Percentiles rank a stretch among this genome's conserved stretches.
Conservation (phyloP, 2,329 filamentous ascomycete species). For the Alternaria gansuensis region DNA sequence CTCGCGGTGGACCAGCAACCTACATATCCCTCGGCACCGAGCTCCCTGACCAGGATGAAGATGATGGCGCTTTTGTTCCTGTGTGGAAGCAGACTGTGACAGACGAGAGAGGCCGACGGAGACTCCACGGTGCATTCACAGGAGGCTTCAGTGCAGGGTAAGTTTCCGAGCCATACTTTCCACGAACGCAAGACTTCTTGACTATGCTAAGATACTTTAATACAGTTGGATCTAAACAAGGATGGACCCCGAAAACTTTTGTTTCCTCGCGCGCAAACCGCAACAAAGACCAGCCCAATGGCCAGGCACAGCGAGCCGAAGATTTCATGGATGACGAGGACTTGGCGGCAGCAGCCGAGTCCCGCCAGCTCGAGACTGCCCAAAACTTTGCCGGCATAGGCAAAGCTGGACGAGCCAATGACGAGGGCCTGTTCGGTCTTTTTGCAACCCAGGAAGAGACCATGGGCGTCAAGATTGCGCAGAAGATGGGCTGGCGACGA, state of each 20-base stretch:
- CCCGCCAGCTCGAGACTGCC: constrained; percentile 75
- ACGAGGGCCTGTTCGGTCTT: constrained; percentile 72
- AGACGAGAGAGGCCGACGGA: constrained; percentile 88
- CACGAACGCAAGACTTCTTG: constrained; percentile 44
- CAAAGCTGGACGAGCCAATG: constrained; percentile 63
- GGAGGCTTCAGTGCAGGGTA: constrained; percentile 97
- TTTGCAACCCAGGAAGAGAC: constrained; percentile 79
- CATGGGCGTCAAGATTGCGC: constrained; percentile 84
- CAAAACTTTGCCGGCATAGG: constrained; percentile 80
- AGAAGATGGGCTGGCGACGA: constrained; percentile 94
- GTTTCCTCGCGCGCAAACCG: constrained; percentile 87
- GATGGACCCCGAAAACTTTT: constrained; percentile 92
- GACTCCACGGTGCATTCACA: constrained; percentile 94
- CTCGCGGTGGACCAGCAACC: constrained; percentile 65
- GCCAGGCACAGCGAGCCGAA: constrained; percentile 71
- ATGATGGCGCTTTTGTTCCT: constrained; percentile 91
- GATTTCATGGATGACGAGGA: constrained; percentile 99
- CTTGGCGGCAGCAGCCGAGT: constrained; percentile 83
- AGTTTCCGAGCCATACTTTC: constrained; percentile 49
- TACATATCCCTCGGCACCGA: constrained; percentile 70
- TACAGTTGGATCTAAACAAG: constrained; percentile 97
- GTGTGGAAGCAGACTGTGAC: constrained; percentile 99
- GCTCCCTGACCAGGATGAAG: constrained; percentile 77
- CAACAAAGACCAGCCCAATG: constrained; percentile 69
- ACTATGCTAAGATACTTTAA: constrained; percentile 82